Percentiles rank a stretch among this genome's conserved stretches.
Evolutionary conservation across 2,329 filamentous ascomycete species (phyloP).

Genomic region (Alternaria viburni): DNA sequence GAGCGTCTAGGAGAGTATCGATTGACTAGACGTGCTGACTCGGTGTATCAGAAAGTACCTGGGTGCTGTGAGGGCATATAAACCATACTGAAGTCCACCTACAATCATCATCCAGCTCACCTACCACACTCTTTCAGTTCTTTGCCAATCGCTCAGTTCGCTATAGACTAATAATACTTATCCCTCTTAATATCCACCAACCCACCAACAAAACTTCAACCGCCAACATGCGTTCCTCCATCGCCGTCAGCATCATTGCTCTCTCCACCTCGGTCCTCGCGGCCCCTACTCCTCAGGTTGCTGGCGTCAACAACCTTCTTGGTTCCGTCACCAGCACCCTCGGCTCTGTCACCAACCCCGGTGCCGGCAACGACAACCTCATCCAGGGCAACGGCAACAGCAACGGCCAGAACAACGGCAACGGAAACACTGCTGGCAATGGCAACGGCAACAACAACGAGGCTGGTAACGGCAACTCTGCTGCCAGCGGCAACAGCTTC

Average conservation of each 20-base stretch:
- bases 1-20: not conserved
- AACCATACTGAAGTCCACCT: not conserved
- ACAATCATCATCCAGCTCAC: slow-evolving; percentile 4
- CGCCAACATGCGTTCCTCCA: slow-evolving; percentile 19
- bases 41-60: not conserved
- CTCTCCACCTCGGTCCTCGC: slow-evolving; percentile 23
- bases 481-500: slow-evolving; percentile 16
- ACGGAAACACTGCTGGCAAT: slow-evolving; percentile 9
- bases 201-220: not conserved
- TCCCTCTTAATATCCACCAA: not conserved
- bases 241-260: slow-evolving; percentile 19
- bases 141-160: not conserved
- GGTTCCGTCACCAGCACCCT: slow-evolving; percentile 6
- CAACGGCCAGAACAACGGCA: slow-evolving; percentile 12
- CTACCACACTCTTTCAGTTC: slow-evolving; percentile 4
- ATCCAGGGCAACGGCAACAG: slow-evolving; percentile 12
- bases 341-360: slow-evolving; percentile 17
- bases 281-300: slow-evolving; percentile 21
- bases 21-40: slow-evolving; percentile 3
- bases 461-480: slow-evolving; percentile 6
- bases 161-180: not conserved
- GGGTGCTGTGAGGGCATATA: not conserved
- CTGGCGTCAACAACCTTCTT: not conserved
- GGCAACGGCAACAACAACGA: slow-evolving; percentile 18
- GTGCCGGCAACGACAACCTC: slow-evolving; percentile 7